These are phyloP conservation scores for Paraconiothyrium sp. DNA, from an alignment of 2,329 filamentous ascomycete species.

Conservation along the genomic window DNA sequence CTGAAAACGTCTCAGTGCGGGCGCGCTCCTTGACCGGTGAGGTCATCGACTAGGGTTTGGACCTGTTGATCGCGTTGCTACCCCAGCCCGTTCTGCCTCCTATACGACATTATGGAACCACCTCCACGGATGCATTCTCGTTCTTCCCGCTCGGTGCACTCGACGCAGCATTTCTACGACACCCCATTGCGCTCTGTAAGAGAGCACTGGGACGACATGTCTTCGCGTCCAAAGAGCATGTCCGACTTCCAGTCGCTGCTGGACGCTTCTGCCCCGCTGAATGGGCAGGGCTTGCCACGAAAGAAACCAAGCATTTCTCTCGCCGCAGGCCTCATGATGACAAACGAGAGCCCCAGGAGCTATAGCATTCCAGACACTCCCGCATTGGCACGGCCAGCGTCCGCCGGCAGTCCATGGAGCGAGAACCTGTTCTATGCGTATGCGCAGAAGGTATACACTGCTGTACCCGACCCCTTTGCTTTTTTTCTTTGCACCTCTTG, in stretches of 20 bases:
- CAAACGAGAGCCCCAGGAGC: constrained; percentile 32
- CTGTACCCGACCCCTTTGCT: constrained; percentile 9
- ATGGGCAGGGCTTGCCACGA: constrained; percentile 28
- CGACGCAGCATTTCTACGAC: constrained; percentile 14
- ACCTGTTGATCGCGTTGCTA: constrained; percentile 32
- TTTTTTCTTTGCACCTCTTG: neutral
- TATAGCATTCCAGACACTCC: constrained; percentile 28
- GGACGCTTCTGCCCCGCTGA: constrained; percentile 38
- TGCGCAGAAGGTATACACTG: constrained; percentile 41
- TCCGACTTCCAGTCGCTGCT: constrained; percentile 45
- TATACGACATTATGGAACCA: constrained; percentile 10
- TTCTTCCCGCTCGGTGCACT: constrained; percentile 8
- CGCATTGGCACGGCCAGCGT: constrained; percentile 24
- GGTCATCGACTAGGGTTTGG: constrained; percentile 48
- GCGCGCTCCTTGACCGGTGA: constrained; percentile 28
- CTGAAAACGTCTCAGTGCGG: neutral
- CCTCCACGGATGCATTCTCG: constrained; percentile 12
- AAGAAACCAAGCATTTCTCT: constrained; percentile 48
- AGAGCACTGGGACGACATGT: constrained; percentile 11
- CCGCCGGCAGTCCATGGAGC: constrained; percentile 16
- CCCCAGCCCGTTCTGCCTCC: constrained; percentile 21
- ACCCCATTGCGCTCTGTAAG: neutral
- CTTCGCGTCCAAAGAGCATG: constrained; percentile 48
- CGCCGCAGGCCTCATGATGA: constrained; percentile 49
- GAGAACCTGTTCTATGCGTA: constrained; percentile 48